phyloP scores from a whole-genome alignment of 2,329 filamentous ascomycete genomes.

The Talaromyces piceae region DNA sequence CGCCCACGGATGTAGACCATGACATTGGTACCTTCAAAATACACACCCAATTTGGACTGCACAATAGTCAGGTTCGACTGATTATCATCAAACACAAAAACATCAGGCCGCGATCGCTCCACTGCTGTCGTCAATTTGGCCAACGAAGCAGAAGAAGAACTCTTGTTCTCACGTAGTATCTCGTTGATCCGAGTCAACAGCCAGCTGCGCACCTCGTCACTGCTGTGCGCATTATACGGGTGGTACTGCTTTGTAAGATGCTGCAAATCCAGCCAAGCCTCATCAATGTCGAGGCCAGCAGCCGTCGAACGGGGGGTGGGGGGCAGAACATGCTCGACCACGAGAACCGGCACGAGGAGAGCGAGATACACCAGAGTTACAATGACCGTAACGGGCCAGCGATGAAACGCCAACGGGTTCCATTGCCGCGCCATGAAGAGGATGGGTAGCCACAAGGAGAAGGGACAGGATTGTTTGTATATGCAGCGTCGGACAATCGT shows the following conservation, averaged over 20 bases:
- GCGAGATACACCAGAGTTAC: slow-evolving; percentile 69
- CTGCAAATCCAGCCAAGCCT: slow-evolving; percentile 81
- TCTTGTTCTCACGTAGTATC: slow-evolving; percentile 59
- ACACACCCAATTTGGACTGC: slow-evolving; percentile 49
- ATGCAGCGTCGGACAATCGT: not conserved
- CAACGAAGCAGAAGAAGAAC: slow-evolving; percentile 15
- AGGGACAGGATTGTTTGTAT: not conserved
- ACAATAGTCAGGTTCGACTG: slow-evolving; percentile 66
- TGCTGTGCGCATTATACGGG: slow-evolving; percentile 79
- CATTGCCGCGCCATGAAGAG: slow-evolving; percentile 19
- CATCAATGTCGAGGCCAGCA: slow-evolving; percentile 66
- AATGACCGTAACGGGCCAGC: slow-evolving; percentile 74
- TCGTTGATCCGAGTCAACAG: slow-evolving; percentile 62
- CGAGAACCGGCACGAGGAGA: slow-evolving; percentile 62
- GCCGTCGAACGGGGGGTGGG: slow-evolving; percentile 51
- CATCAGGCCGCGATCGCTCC: slow-evolving; percentile 22
- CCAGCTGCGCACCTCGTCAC: slow-evolving; percentile 72
- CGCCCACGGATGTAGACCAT: slow-evolving; percentile 83
- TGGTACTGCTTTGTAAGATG: slow-evolving; percentile 68
- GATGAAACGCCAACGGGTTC: slow-evolving; percentile 64
- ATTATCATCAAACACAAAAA: slow-evolving; percentile 69
- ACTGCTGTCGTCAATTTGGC: slow-evolving; percentile 11
- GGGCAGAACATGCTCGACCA: slow-evolving; percentile 71
- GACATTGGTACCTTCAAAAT: slow-evolving; percentile 90
- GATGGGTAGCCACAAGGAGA: slow-evolving; percentile 28